These are phyloP conservation scores for Xenosphaeropsis pyriputrescens DNA, from an alignment of 2,329 filamentous ascomycete species.

Conservation along the genomic window DNA sequence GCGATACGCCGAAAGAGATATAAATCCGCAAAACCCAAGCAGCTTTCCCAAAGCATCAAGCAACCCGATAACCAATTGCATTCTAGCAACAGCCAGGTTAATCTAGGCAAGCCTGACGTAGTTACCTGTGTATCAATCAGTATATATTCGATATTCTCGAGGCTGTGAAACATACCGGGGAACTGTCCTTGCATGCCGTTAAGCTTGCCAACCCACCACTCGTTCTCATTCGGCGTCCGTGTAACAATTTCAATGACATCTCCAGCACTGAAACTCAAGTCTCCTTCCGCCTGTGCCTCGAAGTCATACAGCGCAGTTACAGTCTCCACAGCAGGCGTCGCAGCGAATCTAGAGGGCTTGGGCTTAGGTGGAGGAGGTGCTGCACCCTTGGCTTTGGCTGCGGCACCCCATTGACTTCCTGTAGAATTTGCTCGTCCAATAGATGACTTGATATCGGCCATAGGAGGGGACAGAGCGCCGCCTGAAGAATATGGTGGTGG, in stretches of 20 bases:
- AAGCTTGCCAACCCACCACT: constrained; percentile 89
- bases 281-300: constrained; percentile 85
- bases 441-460: constrained; percentile 10
- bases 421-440: constrained; percentile 24
- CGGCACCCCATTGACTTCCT: constrained; percentile 26
- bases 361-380: constrained; percentile 61
- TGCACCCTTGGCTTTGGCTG: constrained; percentile 52
- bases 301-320: constrained; percentile 93
- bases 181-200: constrained; percentile 80
- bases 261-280: constrained; percentile 78
- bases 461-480: constrained; percentile 12
- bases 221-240: constrained; percentile 79
- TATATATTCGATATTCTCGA: too few relatives aligned
- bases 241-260: constrained; percentile 81
- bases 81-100: too few relatives aligned
- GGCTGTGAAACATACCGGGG: constrained; percentile 50
- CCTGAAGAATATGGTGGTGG: constrained; percentile 64
- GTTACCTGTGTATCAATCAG: too few relatives aligned
- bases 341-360: constrained; percentile 64
- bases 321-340: constrained; percentile 52
- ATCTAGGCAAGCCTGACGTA: too few relatives aligned
- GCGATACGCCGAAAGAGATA: too few relatives aligned
- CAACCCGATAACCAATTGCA: too few relatives aligned
- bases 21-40: too few relatives aligned
- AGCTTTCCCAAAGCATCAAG: too few relatives aligned